Conservation (phyloP, 2,329 filamentous ascomycete genomes). For the Penicillium glabrum region DNA sequence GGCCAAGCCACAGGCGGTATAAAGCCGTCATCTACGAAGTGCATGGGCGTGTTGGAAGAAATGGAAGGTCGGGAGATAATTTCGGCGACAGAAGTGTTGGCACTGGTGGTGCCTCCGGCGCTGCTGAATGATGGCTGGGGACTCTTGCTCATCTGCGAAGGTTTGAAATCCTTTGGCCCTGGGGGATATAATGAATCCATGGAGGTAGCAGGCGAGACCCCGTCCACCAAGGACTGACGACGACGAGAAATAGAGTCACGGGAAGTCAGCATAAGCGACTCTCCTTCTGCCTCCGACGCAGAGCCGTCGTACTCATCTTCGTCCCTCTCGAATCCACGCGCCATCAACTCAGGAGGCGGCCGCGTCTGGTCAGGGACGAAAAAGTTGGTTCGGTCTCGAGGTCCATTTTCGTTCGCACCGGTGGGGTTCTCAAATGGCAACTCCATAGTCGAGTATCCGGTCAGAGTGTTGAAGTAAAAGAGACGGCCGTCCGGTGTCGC, state of each 20-base stretch:
- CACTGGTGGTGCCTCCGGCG: slow-evolving; percentile 52
- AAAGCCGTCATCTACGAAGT: slow-evolving; percentile 88
- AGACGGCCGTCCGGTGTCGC: slow-evolving; percentile 88
- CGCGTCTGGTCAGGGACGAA: slow-evolving; percentile 86
- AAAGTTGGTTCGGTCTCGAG: slow-evolving; percentile 83
- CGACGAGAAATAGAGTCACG: slow-evolving; percentile 65
- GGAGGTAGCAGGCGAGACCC: slow-evolving; percentile 80
- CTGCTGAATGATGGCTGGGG: slow-evolving; percentile 31
- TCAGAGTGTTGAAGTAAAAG: slow-evolving; percentile 98
- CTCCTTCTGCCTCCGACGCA: slow-evolving; percentile 81
- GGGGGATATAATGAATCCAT: slow-evolving; percentile 86
- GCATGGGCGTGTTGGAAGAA: slow-evolving; percentile 64
- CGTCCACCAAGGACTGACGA: slow-evolving; percentile 67
- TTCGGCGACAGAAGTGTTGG: slow-evolving; percentile 56
- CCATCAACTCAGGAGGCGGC: slow-evolving; percentile 88
- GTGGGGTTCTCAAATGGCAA: slow-evolving; percentile 88
- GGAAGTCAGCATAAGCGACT: slow-evolving; percentile 68
- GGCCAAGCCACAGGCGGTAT: slow-evolving; percentile 84
- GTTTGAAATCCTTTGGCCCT: slow-evolving; percentile 56
- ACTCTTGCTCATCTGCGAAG: slow-evolving; percentile 18
- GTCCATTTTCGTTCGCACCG: slow-evolving; percentile 76
- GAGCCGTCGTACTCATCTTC: slow-evolving; percentile 93
- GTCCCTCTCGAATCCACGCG: slow-evolving; percentile 74
- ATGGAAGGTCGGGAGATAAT: slow-evolving; percentile 46
- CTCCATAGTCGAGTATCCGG: slow-evolving; percentile 91